Base-by-base conservation (phyloP, 371 early-diverging fungal genomes). In the Lichtheimia corymbifera region DNA sequence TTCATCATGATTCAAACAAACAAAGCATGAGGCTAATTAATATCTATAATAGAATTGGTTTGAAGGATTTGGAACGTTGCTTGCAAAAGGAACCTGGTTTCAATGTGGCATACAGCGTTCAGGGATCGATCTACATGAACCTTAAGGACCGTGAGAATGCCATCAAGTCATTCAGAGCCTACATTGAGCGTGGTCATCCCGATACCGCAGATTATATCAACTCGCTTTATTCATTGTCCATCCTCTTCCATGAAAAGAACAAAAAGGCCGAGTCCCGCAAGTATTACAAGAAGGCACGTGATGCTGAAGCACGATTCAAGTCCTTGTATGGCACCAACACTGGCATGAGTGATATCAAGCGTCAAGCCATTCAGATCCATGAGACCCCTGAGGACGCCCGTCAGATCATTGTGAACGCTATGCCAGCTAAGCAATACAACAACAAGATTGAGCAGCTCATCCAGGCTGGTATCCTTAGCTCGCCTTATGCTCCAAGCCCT, bases 291-390 rank as follows among this genome's bases (percentile, higher is more conserved):
- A 74, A 70, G 62, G 88, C 82, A 20, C 80, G 82, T 71, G 67
- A 71, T 12, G 76, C 84, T 50, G 88, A 88, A 59, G 64, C 65
- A 18, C 74, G 79, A 51, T 88, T 86, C 73, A 77, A 77, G 60
- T 73, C 74, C 24, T 68, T 88, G 50, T 86, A 84, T 28, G 85
- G 88, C 22, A 77, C 76, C 17, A 67, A 68, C 45, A 79, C 83
- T 54, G 83, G 80, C 25, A 71, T 83, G 60, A 82, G 80, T 55
- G 84, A 88, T n/a, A 74, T 72, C 59, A 88, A 88, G 72, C 79
- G 79, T 18, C 68, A 77, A n/a, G 85, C 85, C 4, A 68, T 80
- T 42, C 56, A 64, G 47, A 67, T 69, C 15, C 79, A 81, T 65
- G 83, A 85, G 54, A 50, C 72, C 9, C 35, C 71, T 12, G 68